Evolutionary conservation across 2,329 filamentous ascomycete genomes (phyloP).

Genomic region (Colletotrichum liaoningense): DNA sequence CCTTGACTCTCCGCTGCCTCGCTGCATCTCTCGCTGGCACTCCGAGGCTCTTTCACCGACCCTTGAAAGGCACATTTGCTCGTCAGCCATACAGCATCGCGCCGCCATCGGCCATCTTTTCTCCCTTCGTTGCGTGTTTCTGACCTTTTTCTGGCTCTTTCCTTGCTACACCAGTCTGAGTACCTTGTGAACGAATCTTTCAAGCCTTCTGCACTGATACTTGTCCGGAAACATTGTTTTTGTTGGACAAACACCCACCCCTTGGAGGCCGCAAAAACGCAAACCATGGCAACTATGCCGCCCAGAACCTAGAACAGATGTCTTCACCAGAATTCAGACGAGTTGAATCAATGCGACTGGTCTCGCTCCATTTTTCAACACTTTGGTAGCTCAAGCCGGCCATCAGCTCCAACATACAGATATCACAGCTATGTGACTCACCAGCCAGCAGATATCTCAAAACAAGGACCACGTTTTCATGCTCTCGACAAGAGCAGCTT

Average conservation of each 20-base stretch:
- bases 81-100: neutral
- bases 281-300: conserved; percentile 8
- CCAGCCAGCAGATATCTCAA: neutral
- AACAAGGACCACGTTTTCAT: neutral
- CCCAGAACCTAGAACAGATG: neutral
- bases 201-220: neutral
- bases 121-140: neutral
- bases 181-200: neutral
- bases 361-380: neutral
- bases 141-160: neutral
- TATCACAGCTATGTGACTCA: neutral
- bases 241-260: conserved; percentile 18
- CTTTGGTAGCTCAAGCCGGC: neutral
- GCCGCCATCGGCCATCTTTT: neutral
- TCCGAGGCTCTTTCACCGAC: conserved; percentile 1
- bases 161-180: neutral
- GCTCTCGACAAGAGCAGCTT: neutral
- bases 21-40: conserved; percentile 28
- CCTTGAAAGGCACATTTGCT: neutral
- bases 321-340: neutral
- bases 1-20: conserved; percentile 1
- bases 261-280: neutral
- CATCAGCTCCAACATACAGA: neutral
- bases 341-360: neutral
- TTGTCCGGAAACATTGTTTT: conserved; percentile 15